phyloP scores from a whole-genome alignment of 2,329 filamentous ascomycete genomes.

The Bimuria novae-zelandiae region DNA sequence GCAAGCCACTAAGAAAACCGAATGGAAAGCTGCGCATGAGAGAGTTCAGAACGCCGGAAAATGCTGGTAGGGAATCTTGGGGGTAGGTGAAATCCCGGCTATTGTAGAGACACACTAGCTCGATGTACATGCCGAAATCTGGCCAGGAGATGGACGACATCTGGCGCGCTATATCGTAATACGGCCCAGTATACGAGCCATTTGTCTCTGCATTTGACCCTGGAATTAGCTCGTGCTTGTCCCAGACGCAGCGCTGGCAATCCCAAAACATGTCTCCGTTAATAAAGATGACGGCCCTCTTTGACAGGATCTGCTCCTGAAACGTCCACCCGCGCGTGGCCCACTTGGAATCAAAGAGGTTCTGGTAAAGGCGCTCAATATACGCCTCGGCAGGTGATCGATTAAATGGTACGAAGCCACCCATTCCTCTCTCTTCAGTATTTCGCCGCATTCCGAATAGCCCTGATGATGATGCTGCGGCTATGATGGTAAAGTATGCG shows the following conservation, averaged over 20 bases:
- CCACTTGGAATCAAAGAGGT: constrained; percentile 9
- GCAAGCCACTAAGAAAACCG: constrained; percentile 13
- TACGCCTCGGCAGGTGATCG: no score
- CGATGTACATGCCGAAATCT: constrained; percentile 9
- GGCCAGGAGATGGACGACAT: constrained; percentile 7
- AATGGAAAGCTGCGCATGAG: not conserved
- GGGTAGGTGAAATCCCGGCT: constrained; percentile 12
- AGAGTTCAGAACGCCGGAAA: constrained; percentile 9
- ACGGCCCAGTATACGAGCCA: no score
- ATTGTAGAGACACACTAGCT: constrained; percentile 14
- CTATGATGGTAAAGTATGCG: constrained; percentile 18
- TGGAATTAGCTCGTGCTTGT: no score
- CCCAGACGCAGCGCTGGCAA: not conserved
- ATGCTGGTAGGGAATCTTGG: constrained; percentile 11
- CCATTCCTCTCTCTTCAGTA: not conserved
- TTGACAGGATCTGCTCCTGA: constrained; percentile 15
- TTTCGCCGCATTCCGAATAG: not conserved
- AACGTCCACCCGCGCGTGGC: constrained; percentile 16
- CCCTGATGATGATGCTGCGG: constrained; percentile 6
- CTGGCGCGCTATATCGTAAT: no score
- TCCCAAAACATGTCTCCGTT: not conserved
- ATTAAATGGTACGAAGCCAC: not conserved
- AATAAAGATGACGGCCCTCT: constrained; percentile 10
- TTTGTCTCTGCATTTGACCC: no score
- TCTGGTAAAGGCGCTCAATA: no score